These are phyloP conservation scores for Biscogniauxia sp. DNA, from an alignment of 2,329 filamentous ascomycete genomes.

Conservation along the genomic window DNA sequence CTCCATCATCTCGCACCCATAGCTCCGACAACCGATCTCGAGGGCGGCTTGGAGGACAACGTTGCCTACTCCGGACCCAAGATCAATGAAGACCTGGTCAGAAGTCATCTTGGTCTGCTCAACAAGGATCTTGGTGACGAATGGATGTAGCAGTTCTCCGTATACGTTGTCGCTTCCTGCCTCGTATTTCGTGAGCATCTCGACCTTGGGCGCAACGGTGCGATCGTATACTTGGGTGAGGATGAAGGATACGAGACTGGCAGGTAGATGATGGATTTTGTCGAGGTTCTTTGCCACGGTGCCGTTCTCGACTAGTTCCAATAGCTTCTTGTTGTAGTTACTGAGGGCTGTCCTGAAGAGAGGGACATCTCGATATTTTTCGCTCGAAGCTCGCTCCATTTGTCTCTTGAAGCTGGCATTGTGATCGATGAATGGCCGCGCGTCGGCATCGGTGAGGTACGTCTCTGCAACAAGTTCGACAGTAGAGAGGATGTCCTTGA, in stretches of 20 bases:
- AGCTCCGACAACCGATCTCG: constrained; percentile 89
- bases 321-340: constrained; percentile 74
- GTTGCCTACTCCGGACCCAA: constrained; percentile 95
- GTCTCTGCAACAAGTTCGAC: constrained; percentile 68
- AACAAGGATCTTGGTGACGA: constrained; percentile 78
- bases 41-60: constrained; percentile 92
- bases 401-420: constrained; percentile 72
- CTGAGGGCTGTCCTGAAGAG: constrained; percentile 72
- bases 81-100: constrained; percentile 84
- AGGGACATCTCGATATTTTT: constrained; percentile 59
- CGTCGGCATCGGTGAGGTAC: constrained; percentile 72
- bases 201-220: constrained; percentile 85
- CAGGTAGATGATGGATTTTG: constrained; percentile 64
- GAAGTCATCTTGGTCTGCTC: constrained; percentile 75
- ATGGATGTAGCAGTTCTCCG: constrained; percentile 83
- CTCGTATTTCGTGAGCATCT: constrained; percentile 79
- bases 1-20: constrained; percentile 95
- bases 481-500: constrained; percentile 69
- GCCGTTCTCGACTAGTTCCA: constrained; percentile 64
- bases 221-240: constrained; percentile 86
- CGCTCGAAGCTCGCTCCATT: constrained; percentile 70
- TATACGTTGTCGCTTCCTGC: constrained; percentile 93
- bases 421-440: constrained; percentile 67
- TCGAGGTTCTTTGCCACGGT: constrained; percentile 71
- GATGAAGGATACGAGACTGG: constrained; percentile 75